Conservation (phyloP, 2,329 filamentous ascomycete species). For the Penicillium oxalicum region DNA sequence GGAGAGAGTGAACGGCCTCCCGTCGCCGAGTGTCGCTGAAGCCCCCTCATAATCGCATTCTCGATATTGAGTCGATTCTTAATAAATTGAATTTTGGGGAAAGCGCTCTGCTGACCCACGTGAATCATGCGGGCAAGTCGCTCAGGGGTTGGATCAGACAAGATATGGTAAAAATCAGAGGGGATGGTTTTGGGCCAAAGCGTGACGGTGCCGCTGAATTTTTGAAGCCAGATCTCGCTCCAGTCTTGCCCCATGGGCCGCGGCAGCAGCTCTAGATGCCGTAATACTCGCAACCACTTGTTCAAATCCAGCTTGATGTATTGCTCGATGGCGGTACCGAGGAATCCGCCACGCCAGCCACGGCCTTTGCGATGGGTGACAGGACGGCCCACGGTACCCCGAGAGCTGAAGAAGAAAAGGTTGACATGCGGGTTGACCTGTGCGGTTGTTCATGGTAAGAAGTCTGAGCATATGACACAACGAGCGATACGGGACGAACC, state of each 20-base stretch:
- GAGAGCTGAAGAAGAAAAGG: slow-evolving; percentile 95
- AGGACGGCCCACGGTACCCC: slow-evolving; percentile 83
- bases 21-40: slow-evolving; percentile 32
- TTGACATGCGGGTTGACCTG: slow-evolving; percentile 97
- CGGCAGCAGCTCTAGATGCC: slow-evolving; percentile 85
- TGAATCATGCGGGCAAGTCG: slow-evolving; percentile 83
- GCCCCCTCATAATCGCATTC: slow-evolving; percentile 55
- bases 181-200: slow-evolving; percentile 82
- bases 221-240: slow-evolving; percentile 93
- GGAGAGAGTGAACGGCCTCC: slow-evolving; percentile 23
- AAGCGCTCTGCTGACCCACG: slow-evolving; percentile 80
- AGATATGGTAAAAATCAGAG: slow-evolving; percentile 78
- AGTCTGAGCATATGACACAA: slow-evolving; percentile 22
- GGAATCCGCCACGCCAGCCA: slow-evolving; percentile 92
- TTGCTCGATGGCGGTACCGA: slow-evolving; percentile 86
- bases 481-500: slow-evolving; percentile 19
- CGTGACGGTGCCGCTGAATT: slow-evolving; percentile 89
- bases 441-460: slow-evolving; percentile 26
- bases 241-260: slow-evolving; percentile 90
- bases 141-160: slow-evolving; percentile 71
- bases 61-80: slow-evolving; percentile 82
- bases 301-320: slow-evolving; percentile 94
- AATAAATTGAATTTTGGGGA: slow-evolving; percentile 88
- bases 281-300: slow-evolving; percentile 94
- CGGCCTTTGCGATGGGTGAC: slow-evolving; percentile 90